Evolutionary conservation across 495 filamentous ascomycete species (phyloP), one percentile per base, ranked within the genome.

Genomic region (Aeminium ludgeri): DNA sequence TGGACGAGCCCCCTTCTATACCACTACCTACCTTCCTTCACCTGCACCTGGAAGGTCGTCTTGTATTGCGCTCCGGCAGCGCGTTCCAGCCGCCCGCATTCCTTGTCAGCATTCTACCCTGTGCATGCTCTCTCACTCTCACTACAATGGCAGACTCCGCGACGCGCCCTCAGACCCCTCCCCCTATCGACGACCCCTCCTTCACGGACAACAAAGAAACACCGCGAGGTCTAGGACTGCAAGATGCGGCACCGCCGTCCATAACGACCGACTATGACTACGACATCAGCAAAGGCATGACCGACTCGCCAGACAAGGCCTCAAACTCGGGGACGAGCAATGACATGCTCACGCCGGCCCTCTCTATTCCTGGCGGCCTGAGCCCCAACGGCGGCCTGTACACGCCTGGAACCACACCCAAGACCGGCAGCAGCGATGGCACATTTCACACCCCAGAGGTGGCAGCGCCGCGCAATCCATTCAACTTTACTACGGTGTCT

Each of bases 401-500:
- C 54, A 68, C 58, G 40, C 54, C 65, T 30, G n/a, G n/a, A n/a
- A 59, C 55, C 29, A 45, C 40, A 18, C 49, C 49, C 51, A 65
- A 13, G 45, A 53, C 35, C 19, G 42, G 39, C 20, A 48, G 49
- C 43, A 28, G 23, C 15, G 55, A 51, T 38, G 56, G 52, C 25
- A 35, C 28, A 17, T 45, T 49, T 34, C 36, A 32, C 20, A 15
- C 34, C 28, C 40, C 25, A 59, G 58, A 43, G 15, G 49, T 60
- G 38, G 61, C 53, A 29, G 65, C 68, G 45, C 55, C 38, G n/a
- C 42, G 42, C 25, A 65, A 58, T 38, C 87, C 86, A 2, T 97
- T 97, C 72, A 96, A 94, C 63, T 97, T 96, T 63, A 72, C 87
- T 60, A 80, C 89, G 0, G 38, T 50, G 10, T 49, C 50, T 19